Conservation (phyloP, 2,329 filamentous ascomycete species). For the Fusarium sacchari region DNA sequence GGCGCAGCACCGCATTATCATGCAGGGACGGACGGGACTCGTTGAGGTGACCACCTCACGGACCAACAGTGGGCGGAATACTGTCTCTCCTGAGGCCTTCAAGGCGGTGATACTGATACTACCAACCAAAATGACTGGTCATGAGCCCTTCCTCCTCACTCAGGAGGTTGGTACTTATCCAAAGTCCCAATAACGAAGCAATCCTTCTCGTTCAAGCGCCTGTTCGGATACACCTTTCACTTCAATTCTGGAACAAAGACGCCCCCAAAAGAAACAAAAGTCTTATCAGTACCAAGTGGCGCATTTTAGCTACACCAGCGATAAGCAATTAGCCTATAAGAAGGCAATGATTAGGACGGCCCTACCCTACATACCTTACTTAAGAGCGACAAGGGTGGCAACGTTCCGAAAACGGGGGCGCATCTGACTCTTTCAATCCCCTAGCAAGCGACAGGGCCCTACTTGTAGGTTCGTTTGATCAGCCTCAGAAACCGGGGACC, state of each 20-base stretch:
- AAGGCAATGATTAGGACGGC: slow-evolving; percentile 22
- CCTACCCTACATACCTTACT: not conserved
- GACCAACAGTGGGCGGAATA: slow-evolving; percentile 11
- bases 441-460: too few relatives aligned
- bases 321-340: slow-evolving; percentile 39
- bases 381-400: slow-evolving; percentile 19
- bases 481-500: slow-evolving; percentile 17
- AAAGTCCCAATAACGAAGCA: not conserved
- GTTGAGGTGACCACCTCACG: not conserved
- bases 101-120: slow-evolving; percentile 6
- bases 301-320: slow-evolving; percentile 8
- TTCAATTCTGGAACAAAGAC: slow-evolving; percentile 9
- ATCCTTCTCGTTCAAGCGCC: not conserved
- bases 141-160: not conserved
- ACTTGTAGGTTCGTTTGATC: slow-evolving; percentile 6
- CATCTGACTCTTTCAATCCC: slow-evolving; percentile 30
- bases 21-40: not conserved
- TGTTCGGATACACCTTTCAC: not conserved
- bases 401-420: slow-evolving; percentile 36
- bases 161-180: not conserved
- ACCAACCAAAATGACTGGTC: slow-evolving; percentile 25
- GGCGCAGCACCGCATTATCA: slow-evolving; percentile 8
- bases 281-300: slow-evolving; percentile 15
- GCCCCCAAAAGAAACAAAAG: not conserved
- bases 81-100: slow-evolving; percentile 25